These are phyloP conservation scores for Parastagonospora avenae DNA, from an alignment of 2,329 filamentous ascomycete genomes.

Conservation along the genomic window DNA sequence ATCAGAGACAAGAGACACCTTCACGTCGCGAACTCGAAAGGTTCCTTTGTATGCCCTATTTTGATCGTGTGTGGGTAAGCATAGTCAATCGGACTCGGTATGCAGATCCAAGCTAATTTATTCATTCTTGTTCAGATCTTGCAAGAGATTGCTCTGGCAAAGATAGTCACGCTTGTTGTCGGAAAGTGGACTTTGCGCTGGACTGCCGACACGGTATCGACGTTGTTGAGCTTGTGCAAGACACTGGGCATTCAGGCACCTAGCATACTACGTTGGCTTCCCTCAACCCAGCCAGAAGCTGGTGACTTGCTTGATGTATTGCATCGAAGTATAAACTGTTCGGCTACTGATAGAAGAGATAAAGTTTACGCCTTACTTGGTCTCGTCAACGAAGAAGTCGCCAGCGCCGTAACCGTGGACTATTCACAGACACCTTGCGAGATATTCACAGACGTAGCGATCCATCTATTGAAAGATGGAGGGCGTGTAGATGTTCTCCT, in stretches of 20 bases:
- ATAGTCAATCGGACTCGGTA: background rate
- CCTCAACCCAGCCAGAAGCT: conserved; percentile 2
- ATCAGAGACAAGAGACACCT: too few species aligned
- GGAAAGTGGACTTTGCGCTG: conserved; percentile 4
- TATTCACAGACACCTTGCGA: conserved; percentile 6
- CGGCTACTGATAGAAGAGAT: conserved; percentile 13
- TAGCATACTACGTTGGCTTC: conserved; percentile 6
- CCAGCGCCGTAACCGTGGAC: conserved; percentile 3
- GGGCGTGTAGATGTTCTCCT: too few species aligned
- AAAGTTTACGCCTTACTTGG: conserved; percentile 19
- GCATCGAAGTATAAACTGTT: conserved; percentile 9
- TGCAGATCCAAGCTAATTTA: background rate
- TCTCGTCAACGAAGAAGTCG: conserved; percentile 1
- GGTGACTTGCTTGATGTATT: conserved; percentile 10
- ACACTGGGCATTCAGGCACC: background rate
- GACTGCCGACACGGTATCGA: conserved; percentile 1
- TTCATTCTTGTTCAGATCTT: background rate
- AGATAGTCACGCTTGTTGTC: conserved; percentile 6
- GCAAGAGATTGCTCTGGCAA: conserved; percentile 23
- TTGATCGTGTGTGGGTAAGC: conserved; percentile 20
- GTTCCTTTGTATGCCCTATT: background rate
- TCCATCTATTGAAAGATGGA: too few species aligned
- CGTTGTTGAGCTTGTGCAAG: conserved; percentile 1
- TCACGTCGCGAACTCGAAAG: too few species aligned
- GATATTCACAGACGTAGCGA: too few species aligned